Percentiles rank a stretch among this genome's conserved stretches.
Conservation (phyloP, 768 basidiomycete species). For the Boletales sp. region DNA sequence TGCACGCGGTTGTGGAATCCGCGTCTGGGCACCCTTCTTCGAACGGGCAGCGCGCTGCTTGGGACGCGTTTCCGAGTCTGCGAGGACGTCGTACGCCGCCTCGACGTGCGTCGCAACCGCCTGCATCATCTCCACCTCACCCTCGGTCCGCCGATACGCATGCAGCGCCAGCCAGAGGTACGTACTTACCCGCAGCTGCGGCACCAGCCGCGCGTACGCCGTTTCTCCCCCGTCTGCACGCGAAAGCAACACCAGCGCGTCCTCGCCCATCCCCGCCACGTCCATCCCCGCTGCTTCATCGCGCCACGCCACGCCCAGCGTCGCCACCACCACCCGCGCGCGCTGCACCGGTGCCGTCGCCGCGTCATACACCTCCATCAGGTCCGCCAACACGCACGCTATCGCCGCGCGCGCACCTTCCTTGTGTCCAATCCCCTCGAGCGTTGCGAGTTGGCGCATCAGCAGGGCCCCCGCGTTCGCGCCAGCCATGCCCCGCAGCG, state of each 20-base stretch:
- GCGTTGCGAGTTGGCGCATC: slow-evolving; percentile 55
- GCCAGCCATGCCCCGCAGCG: slow-evolving; percentile 31
- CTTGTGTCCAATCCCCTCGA: slow-evolving; percentile 58
- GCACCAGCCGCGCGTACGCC: slow-evolving; percentile 24
- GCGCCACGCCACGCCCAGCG: slow-evolving; percentile 46
- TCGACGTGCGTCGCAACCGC: slow-evolving; percentile 51
- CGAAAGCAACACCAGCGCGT: slow-evolving; percentile 40
- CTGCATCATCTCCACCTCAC: slow-evolving; percentile 35
- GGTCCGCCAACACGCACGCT: slow-evolving; percentile 43
- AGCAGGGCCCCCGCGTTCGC: slow-evolving; percentile 50
- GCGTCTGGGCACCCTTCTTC: too few species aligned
- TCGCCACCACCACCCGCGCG: slow-evolving; percentile 52
- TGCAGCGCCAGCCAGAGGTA: slow-evolving; percentile 73
- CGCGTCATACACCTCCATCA: slow-evolving; percentile 46
- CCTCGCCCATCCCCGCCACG: slow-evolving; percentile 37
- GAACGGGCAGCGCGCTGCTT: neutral
- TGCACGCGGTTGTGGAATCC: too few species aligned
- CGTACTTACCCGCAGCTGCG: slow-evolving; percentile 50
- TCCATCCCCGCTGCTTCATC: slow-evolving; percentile 21
- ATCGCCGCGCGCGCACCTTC: slow-evolving; percentile 45
- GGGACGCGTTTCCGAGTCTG: slow-evolving; percentile 15
- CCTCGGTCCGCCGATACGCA: slow-evolving; percentile 52
- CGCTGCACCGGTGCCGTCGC: slow-evolving; percentile 53
- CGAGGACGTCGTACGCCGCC: slow-evolving; percentile 49
- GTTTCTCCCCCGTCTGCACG: slow-evolving; percentile 14